These are phyloP conservation scores for Xylariaceae sp. DNA, from an alignment of 2,329 filamentous ascomycete species.

Conservation along the genomic window DNA sequence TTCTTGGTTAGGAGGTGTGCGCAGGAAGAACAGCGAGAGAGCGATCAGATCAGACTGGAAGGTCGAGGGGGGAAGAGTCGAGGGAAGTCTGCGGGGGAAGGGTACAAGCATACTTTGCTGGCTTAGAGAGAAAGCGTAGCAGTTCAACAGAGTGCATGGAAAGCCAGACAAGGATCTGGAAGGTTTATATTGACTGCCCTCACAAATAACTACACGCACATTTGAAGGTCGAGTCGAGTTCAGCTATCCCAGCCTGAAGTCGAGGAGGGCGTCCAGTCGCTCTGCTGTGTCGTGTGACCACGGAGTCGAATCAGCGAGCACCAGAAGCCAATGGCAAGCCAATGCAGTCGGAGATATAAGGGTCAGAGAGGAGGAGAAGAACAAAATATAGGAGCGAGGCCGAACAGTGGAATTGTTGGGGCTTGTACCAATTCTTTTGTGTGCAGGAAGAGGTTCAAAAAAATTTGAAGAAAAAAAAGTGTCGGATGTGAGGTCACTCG, in stretches of 20 bases:
- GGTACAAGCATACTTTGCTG: constrained; percentile 68
- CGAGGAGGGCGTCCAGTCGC: not conserved
- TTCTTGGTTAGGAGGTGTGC: not conserved
- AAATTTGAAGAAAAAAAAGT: not conserved
- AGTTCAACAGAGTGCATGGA: constrained; percentile 91
- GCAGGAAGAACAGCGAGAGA: not conserved
- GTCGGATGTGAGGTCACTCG: not conserved
- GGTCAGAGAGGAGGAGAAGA: not conserved
- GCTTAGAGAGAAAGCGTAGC: constrained; percentile 89
- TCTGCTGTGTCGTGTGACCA: constrained; percentile 23
- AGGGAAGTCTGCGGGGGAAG: constrained; percentile 5
- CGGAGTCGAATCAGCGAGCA: not conserved
- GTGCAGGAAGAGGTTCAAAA: not conserved
- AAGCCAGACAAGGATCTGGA: constrained; percentile 34
- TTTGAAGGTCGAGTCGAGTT: not conserved
- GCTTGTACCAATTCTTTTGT: not conserved
- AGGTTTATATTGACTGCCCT: constrained; percentile 24
- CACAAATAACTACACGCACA: constrained; percentile 6
- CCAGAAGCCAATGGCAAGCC: not conserved
- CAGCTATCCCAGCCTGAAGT: not conserved
- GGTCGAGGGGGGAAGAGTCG: not conserved
- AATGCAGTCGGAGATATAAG: not conserved
- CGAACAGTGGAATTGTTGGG: not conserved
- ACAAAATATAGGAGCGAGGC: not conserved
- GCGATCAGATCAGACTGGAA: not conserved